Percentiles rank a stretch among this genome's conserved stretches.
Evolutionary conservation across 805 yeast species (phyloP).

Genomic region (Metschnikowia vanudenii): DNA sequence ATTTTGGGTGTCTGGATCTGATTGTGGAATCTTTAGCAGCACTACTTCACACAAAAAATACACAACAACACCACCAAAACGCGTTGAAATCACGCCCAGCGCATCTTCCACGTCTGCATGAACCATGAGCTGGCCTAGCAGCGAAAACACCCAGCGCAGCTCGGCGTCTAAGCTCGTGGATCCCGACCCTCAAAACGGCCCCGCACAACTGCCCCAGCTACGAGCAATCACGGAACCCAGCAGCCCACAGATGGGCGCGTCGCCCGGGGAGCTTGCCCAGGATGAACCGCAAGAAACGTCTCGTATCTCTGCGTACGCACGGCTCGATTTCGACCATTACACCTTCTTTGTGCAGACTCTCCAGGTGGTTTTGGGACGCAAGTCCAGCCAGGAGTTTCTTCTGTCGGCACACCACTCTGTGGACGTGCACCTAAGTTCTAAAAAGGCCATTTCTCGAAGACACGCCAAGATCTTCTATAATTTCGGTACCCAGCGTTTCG

Average conservation of each 20-base stretch:
- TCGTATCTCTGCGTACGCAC: slow-evolving; percentile 60
- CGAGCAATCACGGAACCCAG: slow-evolving; percentile 2
- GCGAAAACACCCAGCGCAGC: slow-evolving; percentile 3
- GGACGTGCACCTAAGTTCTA: slow-evolving; percentile 89
- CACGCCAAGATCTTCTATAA: slow-evolving; percentile 97
- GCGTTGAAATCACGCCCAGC: not conserved
- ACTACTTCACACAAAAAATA: no score
- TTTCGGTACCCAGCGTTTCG: slow-evolving; percentile 94
- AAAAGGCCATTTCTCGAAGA: slow-evolving; percentile 88
- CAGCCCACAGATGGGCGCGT: slow-evolving; percentile 3
- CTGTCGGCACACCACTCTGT: slow-evolving; percentile 73
- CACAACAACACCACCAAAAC: not conserved
- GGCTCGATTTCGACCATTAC: slow-evolving; percentile 86
- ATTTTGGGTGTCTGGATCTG: no score
- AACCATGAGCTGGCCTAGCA: slow-evolving; percentile 16
- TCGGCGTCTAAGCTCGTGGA: slow-evolving; percentile 2
- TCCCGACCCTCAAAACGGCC: not conserved
- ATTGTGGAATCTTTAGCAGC: no score
- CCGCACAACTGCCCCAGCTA: slow-evolving; percentile 8
- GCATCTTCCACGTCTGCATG: not conserved
- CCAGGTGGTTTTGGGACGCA: slow-evolving; percentile 90
- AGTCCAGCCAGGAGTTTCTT: slow-evolving; percentile 49
- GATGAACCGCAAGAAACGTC: slow-evolving; percentile 2
- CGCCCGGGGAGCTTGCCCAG: not conserved
- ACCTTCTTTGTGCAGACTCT: slow-evolving; percentile 95